These are phyloP conservation scores for Cadophora luteo-olivacea DNA, from an alignment of 2,329 filamentous ascomycete genomes.

Conservation along the genomic window DNA sequence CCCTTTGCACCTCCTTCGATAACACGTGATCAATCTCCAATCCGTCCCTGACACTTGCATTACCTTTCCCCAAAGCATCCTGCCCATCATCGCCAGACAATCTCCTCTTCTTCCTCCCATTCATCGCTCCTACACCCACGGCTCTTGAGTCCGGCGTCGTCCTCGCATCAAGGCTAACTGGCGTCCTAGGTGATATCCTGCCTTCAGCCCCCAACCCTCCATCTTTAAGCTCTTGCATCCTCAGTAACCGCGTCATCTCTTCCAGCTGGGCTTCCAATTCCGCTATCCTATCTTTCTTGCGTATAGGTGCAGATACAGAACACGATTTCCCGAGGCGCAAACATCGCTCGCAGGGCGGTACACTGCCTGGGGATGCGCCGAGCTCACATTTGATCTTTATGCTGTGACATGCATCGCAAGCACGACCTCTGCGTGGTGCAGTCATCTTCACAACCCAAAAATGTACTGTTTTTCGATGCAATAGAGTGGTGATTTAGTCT, in stretches of 20 bases:
- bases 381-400: constrained; percentile 27
- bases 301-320: constrained; percentile 15
- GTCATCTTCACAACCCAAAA: neutral
- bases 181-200: neutral
- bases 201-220: neutral
- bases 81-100: neutral
- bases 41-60: neutral
- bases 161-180: neutral
- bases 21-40: constrained; percentile 16
- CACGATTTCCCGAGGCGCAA: constrained; percentile 20
- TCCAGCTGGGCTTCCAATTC: constrained; percentile 23
- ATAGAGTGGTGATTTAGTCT: neutral
- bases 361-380: neutral
- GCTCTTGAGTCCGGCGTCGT: neutral
- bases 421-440: constrained; percentile 8
- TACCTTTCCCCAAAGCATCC: neutral
- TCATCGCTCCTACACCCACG: too few species aligned
- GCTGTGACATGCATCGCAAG: constrained; percentile 19
- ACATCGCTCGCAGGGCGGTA: constrained; percentile 22
- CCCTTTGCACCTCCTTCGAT: neutral
- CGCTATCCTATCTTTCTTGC: constrained; percentile 22
- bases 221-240: constrained; percentile 10
- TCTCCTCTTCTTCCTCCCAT: constrained; percentile 12
- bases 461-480: neutral
- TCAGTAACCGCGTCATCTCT: constrained; percentile 21